Percentiles rank a stretch among this genome's conserved stretches.
Conservation (phyloP, 176 grass and related monocot genomes). For the Raddia distichophylla region DNA sequence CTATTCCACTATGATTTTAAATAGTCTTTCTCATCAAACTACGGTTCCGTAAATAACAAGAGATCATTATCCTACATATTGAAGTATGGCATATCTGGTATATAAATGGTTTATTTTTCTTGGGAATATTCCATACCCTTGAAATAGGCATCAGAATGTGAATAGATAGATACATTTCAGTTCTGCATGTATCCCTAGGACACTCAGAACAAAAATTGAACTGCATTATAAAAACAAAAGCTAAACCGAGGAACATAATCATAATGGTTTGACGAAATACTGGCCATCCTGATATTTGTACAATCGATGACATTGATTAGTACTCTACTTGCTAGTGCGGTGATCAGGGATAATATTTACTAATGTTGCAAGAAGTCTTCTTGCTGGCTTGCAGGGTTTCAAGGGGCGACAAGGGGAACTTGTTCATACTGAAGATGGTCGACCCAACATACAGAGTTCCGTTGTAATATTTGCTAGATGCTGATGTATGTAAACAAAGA, state of each 20-base stretch:
- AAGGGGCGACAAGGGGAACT: constrained; percentile 89
- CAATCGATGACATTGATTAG: constrained; percentile 10
- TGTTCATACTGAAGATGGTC: constrained; percentile 88
- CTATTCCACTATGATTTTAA: background rate
- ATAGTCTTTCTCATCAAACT: constrained; percentile 21
- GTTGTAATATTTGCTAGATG: constrained; percentile 42
- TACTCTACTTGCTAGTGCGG: background rate
- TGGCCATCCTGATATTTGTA: background rate
- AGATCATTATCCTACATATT: background rate
- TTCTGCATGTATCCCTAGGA: background rate
- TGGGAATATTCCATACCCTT: background rate
- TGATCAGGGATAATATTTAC: background rate
- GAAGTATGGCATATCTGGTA: background rate
- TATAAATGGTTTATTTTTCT: background rate
- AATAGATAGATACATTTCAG: background rate
- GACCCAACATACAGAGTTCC: constrained; percentile 89
- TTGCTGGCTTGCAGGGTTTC: constrained; percentile 64
- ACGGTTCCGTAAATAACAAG: background rate
- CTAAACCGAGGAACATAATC: background rate
- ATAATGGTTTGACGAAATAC: background rate
- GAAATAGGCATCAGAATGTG: background rate
- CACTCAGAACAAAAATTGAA: background rate
- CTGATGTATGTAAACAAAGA: background rate
- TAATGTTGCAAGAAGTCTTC: constrained; percentile 16
- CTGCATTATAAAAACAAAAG: no score